phyloP scores from a whole-genome alignment of 345 rosid species.

The Murraya koenigii region DNA sequence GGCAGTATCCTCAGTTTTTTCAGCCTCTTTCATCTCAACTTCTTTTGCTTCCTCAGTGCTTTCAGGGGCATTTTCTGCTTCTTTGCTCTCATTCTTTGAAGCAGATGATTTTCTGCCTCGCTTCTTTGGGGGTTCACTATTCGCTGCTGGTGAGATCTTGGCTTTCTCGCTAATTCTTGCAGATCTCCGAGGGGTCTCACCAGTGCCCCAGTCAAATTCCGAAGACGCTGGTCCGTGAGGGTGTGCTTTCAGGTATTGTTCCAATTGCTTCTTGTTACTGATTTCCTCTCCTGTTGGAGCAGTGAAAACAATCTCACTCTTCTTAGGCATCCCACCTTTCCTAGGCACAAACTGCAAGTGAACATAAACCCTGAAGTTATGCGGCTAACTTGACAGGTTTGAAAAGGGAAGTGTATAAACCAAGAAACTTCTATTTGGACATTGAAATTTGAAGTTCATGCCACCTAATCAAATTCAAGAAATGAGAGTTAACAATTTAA shows the following conservation, averaged over 20 bases:
- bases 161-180: constrained; percentile 62
- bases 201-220: constrained; percentile 68
- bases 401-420: neutral
- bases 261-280: constrained; percentile 49
- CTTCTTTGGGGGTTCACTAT: constrained; percentile 54
- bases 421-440: neutral
- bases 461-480: neutral
- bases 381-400: neutral
- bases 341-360: constrained; percentile 45
- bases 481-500: neutral
- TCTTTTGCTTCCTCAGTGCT: constrained; percentile 36
- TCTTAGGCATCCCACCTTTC: constrained; percentile 50
- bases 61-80: constrained; percentile 33
- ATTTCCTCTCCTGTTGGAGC: constrained; percentile 74
- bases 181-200: constrained; percentile 71
- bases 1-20: constrained; percentile 24
- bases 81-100: constrained; percentile 50
- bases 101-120: constrained; percentile 43
- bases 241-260: constrained; percentile 59
- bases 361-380: constrained; percentile 8
- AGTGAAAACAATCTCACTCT: constrained; percentile 57
- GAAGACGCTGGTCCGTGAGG: constrained; percentile 52
- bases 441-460: neutral
- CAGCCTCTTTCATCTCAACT: constrained; percentile 35
- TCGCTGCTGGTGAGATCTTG: constrained; percentile 35